A percentile compares a stretch with the other conserved stretches of the same genome.
Evolutionary conservation across 176 grass and related monocot genomes (phyloP).

Genomic region (Saccharum spontaneum): DNA sequence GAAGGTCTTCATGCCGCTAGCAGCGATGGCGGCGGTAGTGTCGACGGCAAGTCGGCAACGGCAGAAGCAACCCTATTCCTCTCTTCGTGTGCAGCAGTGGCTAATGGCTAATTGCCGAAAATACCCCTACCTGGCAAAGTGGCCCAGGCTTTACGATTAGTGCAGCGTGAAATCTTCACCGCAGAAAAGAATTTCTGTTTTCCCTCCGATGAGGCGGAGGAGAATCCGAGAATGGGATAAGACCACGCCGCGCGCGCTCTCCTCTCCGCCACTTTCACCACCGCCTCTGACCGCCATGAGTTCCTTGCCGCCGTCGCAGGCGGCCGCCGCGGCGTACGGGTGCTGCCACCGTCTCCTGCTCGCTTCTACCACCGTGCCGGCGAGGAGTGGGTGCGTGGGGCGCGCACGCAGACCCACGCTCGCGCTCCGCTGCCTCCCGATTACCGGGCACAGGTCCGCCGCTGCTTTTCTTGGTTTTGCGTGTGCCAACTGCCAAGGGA

Average conservation of each 20-base stretch:
- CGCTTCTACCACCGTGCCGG: conserved; percentile 10
- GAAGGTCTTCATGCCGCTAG: conserved; percentile 52
- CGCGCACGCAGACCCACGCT: background rate
- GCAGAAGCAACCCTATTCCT: conserved; percentile 17
- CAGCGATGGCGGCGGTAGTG: background rate
- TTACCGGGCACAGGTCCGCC: conserved; percentile 1
- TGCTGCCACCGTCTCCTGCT: conserved; percentile 35
- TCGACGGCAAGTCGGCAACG: background rate
- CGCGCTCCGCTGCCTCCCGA: conserved; percentile 25
- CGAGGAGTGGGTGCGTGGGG: background rate
- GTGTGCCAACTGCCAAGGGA: background rate
- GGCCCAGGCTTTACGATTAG: conserved; percentile 4
- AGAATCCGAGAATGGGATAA: conserved; percentile 37
- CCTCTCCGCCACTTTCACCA: conserved; percentile 35
- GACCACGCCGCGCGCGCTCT: conserved; percentile 33
- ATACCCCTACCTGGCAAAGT: too few relatives aligned
- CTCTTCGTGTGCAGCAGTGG: background rate
- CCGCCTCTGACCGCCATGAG: conserved; percentile 33
- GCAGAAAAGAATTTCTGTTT: conserved; percentile 13
- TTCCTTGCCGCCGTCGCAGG: conserved; percentile 23
- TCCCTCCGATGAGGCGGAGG: background rate
- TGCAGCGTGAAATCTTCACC: background rate
- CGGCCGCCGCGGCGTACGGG: conserved; percentile 24
- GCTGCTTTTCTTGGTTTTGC: conserved; percentile 17
- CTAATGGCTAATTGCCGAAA: too few relatives aligned